These are phyloP conservation scores for Rubia balearica DNA, from an alignment of 305 asterid species.

Conservation along the genomic window DNA sequence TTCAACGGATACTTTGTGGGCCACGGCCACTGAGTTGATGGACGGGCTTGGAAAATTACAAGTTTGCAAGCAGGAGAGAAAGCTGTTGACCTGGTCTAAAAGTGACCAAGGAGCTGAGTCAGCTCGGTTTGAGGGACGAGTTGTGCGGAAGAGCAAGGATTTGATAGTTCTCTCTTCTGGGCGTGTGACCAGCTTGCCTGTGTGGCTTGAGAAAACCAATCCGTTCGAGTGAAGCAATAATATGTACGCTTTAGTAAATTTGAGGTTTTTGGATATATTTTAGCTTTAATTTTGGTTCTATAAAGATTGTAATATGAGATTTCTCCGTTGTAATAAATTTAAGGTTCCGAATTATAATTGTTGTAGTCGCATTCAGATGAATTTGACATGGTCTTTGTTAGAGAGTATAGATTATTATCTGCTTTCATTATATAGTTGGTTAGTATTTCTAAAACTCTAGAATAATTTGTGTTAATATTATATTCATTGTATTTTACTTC, in stretches of 20 bases:
- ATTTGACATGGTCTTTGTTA: no score
- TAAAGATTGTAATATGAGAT: no score
- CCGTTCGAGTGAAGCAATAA: constrained; percentile 7
- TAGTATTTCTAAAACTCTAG: no score
- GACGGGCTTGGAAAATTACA: constrained; percentile 32
- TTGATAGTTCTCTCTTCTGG: constrained; percentile 45
- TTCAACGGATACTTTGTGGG: constrained; percentile 49
- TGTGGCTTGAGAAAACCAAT: not conserved
- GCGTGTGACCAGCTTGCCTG: constrained; percentile 1
- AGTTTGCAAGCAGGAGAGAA: constrained; percentile 25
- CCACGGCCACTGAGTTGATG: constrained; percentile 34
- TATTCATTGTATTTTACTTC: no score
- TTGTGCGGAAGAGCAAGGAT: constrained; percentile 22
- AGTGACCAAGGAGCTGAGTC: constrained; percentile 48
- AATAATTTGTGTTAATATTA: no score
- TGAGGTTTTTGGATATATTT: not conserved
- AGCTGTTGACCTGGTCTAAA: constrained; percentile 28
- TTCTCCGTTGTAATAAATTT: no score
- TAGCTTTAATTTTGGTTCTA: not conserved
- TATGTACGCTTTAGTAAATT: not conserved
- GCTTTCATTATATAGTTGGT: no score
- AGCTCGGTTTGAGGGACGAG: constrained; percentile 52
- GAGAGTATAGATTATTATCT: no score
- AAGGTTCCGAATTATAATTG: no score
- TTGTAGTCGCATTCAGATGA: no score